Evolutionary conservation across 78 protist species (phyloP), one percentile per base, ranked within the genome.

Genomic region (Dictyostelium brefeldianum): DNA sequence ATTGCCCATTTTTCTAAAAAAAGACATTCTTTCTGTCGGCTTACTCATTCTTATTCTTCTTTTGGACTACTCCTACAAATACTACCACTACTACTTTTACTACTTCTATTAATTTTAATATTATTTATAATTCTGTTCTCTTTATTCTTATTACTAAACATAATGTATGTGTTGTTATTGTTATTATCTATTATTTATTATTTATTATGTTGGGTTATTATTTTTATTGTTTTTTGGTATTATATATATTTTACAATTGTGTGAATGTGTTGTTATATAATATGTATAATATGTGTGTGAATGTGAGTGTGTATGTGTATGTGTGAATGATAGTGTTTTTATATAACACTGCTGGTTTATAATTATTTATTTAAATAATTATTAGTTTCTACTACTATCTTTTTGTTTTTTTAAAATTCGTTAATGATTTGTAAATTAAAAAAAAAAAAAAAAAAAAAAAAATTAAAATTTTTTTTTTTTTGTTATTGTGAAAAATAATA

Each of bases 21-120:
- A 67, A 81, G 71, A 81, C 73, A 67, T 47, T 75, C 48, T 67
- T 67, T 27, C 53, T 67, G 73, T 25, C 71, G 6, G 78, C 89
- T 15, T 74, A 31, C 22, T 41, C 51, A 41, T 41, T 29, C 36
- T 41, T 29, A 29, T 29, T 27, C 54, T 70, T 29, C 22, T 41
- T 27, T 70, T 54, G 62, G 18, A 18, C 14, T 54, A 54, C 50
- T 41, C 50, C 50, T 70, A 70, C 0, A 70, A 70, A 70, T 70
- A 18, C n/a, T 56, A 17, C 3, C n/a, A 59, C 7, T n/a, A 59
- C 31, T n/a, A 59, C 69, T 59, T 18, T 15, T 9, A 20, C 29
- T 57, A n/a, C 29, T 57, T 8, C 10, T 57, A 8, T 14, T 31
- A 18, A 2, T 41, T 27, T 9, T 15, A 70, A 14, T 70, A 70